Percentiles rank a stretch among this genome's conserved stretches.
Evolutionary conservation across 2,329 filamentous ascomycete species (phyloP).

Genomic region (Talaromyces sp.): DNA sequence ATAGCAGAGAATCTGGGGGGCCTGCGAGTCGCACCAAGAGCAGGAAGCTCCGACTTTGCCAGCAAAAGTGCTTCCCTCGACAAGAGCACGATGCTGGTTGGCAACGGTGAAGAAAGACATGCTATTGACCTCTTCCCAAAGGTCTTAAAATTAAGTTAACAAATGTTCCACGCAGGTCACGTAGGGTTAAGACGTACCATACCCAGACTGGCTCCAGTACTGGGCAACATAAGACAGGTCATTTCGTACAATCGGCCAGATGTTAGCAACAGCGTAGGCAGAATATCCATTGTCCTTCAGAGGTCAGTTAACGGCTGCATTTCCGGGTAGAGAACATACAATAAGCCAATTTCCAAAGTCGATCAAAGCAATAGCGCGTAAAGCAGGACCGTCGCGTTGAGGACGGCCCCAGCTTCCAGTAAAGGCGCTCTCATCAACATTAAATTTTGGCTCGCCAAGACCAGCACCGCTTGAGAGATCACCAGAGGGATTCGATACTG

Average conservation of each 20-base stretch:
- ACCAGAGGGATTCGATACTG: slow-evolving; percentile 64
- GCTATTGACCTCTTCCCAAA: slow-evolving; percentile 77
- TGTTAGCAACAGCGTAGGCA: slow-evolving; percentile 47
- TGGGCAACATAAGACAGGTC: slow-evolving; percentile 63
- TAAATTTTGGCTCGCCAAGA: slow-evolving; percentile 69
- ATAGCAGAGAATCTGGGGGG: slow-evolving; percentile 67
- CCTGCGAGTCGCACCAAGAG: slow-evolving; percentile 59
- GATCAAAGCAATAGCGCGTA: slow-evolving; percentile 68
- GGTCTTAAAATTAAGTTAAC: slow-evolving; percentile 33
- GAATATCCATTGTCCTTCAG: slow-evolving; percentile 47
- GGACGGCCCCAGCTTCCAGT: slow-evolving; percentile 67
- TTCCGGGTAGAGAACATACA: slow-evolving; percentile 9
- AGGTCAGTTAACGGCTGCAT: neutral
- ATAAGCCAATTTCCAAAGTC: slow-evolving; percentile 68
- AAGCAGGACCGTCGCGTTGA: slow-evolving; percentile 71
- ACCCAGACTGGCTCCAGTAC: slow-evolving; percentile 52
- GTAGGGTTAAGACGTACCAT: slow-evolving; percentile 32
- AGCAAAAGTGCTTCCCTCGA: slow-evolving; percentile 53
- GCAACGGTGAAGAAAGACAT: slow-evolving; percentile 74
- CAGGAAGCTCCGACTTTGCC: slow-evolving; percentile 56
- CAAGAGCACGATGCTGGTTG: slow-evolving; percentile 59
- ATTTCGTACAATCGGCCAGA: slow-evolving; percentile 71
- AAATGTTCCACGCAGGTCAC: neutral
- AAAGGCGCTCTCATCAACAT: slow-evolving; percentile 58
- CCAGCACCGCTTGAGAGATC: slow-evolving; percentile 42